Evolutionary conservation across 2,329 filamentous ascomycete genomes (phyloP).

Genomic region (Colletotrichum cordylinicola): DNA sequence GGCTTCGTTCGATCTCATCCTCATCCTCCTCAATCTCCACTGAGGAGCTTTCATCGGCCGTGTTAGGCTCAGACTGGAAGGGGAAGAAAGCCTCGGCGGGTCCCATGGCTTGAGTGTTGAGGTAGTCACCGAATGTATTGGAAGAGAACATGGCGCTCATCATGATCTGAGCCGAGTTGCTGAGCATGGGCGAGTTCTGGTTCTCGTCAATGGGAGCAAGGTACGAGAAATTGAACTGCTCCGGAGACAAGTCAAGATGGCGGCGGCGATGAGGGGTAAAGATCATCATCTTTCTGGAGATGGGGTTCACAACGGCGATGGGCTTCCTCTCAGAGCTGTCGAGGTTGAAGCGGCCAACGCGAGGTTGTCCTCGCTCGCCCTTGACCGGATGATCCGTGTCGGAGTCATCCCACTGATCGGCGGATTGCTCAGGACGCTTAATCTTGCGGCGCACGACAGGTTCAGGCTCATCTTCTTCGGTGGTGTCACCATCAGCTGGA

Average conservation of each 20-base stretch:
- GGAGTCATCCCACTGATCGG: conserved; percentile 42
- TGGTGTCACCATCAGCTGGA: conserved; percentile 66
- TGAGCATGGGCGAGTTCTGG: conserved; percentile 62
- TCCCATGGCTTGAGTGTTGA: conserved; percentile 71
- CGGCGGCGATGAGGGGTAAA: conserved; percentile 60
- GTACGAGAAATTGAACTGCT: conserved; percentile 58
- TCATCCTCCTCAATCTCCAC: conserved; percentile 51
- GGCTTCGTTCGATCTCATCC: conserved; percentile 68
- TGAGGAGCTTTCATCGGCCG: conserved; percentile 55
- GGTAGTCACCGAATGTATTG: conserved; percentile 60
- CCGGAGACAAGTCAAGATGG: conserved; percentile 58
- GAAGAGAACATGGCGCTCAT: conserved; percentile 73
- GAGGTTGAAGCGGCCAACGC: conserved; percentile 59
- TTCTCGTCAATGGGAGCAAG: conserved; percentile 36
- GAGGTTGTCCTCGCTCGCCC: conserved; percentile 56
- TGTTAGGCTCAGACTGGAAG: conserved; percentile 65
- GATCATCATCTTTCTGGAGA: conserved; percentile 67
- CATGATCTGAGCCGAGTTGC: conserved; percentile 77
- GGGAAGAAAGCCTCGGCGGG: conserved; percentile 80
- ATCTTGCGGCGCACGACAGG: conserved; percentile 54
- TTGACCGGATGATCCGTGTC: conserved; percentile 56
- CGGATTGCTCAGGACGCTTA: conserved; percentile 41
- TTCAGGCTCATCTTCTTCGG: conserved; percentile 63
- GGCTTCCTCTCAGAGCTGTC: conserved; percentile 61
- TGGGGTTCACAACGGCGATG: conserved; percentile 62